These are phyloP conservation scores for Pycnococcus provasolii DNA, from an alignment of 139 green algal genomes.

Conservation along the genomic window DNA sequence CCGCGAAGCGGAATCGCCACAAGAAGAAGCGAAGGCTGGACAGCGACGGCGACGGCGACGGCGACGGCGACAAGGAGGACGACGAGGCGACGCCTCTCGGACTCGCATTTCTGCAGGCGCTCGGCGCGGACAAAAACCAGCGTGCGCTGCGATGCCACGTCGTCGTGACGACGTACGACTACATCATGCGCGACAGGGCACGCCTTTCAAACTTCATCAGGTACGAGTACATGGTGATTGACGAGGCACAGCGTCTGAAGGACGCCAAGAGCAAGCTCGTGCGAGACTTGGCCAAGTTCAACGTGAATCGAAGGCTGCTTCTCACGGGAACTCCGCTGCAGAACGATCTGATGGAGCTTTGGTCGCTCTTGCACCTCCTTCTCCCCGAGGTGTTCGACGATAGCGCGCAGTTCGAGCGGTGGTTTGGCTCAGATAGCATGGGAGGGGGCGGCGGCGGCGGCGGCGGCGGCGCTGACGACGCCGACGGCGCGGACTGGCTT, in stretches of 20 bases:
- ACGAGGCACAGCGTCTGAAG: slow-evolving; percentile 98
- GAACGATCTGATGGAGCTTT: slow-evolving; percentile 71
- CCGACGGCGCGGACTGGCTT: slow-evolving; percentile 53
- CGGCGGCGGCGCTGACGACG: slow-evolving; percentile 24
- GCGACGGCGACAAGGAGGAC: too few relatives aligned
- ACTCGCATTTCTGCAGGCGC: too few relatives aligned
- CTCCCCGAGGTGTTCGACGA: slow-evolving; percentile 92
- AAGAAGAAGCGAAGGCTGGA: too few relatives aligned
- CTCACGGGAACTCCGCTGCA: slow-evolving; percentile 49
- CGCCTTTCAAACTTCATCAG: slow-evolving; percentile 54
- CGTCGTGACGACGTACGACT: slow-evolving; percentile 96
- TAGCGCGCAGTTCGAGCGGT: slow-evolving; percentile 70
- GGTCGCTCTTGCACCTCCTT: slow-evolving; percentile 79
- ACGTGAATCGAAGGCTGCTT: slow-evolving; percentile 49
- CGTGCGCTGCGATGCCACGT: slow-evolving; percentile 52
- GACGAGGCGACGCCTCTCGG: too few relatives aligned
- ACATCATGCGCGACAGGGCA: slow-evolving; percentile 80
- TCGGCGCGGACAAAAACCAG: too few relatives aligned
- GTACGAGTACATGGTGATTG: slow-evolving; percentile 96
- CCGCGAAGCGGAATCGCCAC: too few relatives aligned
- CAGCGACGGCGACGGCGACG: too few relatives aligned
- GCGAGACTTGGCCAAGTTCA: slow-evolving; percentile 69
- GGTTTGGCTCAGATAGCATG: slow-evolving; percentile 32
- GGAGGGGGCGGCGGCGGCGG: slow-evolving; percentile 22
- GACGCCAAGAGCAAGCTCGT: slow-evolving; percentile 65